Base-by-base conservation (phyloP, 1,284 basidiomycete species). In the Trichosporon sp. region DNA sequence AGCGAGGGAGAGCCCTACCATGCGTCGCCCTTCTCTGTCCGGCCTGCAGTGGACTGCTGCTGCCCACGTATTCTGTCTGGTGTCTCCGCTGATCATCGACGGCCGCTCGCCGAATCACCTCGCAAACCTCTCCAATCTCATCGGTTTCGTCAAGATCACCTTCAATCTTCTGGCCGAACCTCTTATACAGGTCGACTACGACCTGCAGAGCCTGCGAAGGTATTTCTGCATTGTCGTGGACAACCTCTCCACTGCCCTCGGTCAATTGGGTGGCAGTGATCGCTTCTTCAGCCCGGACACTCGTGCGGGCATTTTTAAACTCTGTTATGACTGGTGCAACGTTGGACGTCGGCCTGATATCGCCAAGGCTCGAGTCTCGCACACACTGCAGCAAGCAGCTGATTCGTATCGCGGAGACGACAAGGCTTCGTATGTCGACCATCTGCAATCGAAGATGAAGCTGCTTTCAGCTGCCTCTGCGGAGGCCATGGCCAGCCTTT, bases 251-350 rank as follows among this genome's bases (percentile, higher is more conserved):
- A 89, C 92, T 66, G 88, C 86, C 13, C 80, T 92, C 16, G 86
- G 87, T 5, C 85, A 85, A 46, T 80, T 91, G 29, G 88, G 80
- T 62, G 86, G 89, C 65, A 87, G 87, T 2, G 91, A 92, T 63
- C 83, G 88, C 1, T 91, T 91, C 75, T 87, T 92, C 61, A 87
- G 89, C 4, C 82, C 85, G 8, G 86, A 91, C 61, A 87, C 88
- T 79, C 88, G 92, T 70, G 83, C 93, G 8, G 85, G 88, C 8
- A 82, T 97, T 58, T 96, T 92, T 79, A 86, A 89, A 54, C 82
- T 93, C 46, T 95, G 93, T 72, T 90, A 93, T 76, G 93, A 95
- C 70, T 97, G 95, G 95, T 95, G 94, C 76, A 88, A 90, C 70
- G 85, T 91, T 61, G 92, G 91, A 7, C 85, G 87, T 56, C 86